Percentiles rank a stretch among this genome's conserved stretches.
Conservation (phyloP, 257 asterid species). For the Solanum virginianum region DNA sequence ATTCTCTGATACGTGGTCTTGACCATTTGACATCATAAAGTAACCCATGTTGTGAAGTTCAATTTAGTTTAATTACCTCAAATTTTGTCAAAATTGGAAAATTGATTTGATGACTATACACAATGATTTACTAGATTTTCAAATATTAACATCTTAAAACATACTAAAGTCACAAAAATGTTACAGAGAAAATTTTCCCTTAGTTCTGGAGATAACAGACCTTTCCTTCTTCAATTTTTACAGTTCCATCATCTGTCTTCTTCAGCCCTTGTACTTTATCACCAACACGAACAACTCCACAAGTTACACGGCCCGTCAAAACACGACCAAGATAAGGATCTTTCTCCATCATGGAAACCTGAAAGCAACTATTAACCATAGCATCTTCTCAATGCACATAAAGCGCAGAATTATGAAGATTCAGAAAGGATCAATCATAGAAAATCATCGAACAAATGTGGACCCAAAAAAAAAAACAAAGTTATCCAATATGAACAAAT, state of each 20-base stretch:
- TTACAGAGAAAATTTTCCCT: not conserved
- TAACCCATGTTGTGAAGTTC: not conserved
- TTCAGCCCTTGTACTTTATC: constrained; percentile 91
- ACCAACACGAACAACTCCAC: constrained; percentile 77
- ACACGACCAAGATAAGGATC: constrained; percentile 93
- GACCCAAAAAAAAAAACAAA: not conserved
- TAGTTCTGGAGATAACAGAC: constrained; percentile 21
- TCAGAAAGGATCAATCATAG: not conserved
- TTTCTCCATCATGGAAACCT: constrained; percentile 99
- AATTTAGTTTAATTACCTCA: not conserved
- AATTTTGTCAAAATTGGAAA: not conserved
- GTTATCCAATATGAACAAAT: not conserved
- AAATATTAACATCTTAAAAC: not conserved
- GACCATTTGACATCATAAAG: not conserved
- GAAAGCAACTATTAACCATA: constrained; percentile 48
- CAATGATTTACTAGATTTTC: not conserved
- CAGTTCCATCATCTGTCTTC: constrained; percentile 53
- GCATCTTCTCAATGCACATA: constrained; percentile 9
- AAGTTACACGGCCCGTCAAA: constrained; percentile 83
- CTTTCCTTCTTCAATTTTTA: constrained; percentile 94
- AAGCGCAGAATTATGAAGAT: not conserved
- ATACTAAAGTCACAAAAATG: not conserved
- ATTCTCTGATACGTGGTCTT: not conserved
- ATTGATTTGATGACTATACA: not conserved
- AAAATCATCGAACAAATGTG: not conserved